A percentile compares a stretch with the other conserved stretches of the same genome.
These are phyloP conservation scores for Thelonectria discophora DNA, from an alignment of 2,329 filamentous ascomycete species.

Conservation along the genomic window DNA sequence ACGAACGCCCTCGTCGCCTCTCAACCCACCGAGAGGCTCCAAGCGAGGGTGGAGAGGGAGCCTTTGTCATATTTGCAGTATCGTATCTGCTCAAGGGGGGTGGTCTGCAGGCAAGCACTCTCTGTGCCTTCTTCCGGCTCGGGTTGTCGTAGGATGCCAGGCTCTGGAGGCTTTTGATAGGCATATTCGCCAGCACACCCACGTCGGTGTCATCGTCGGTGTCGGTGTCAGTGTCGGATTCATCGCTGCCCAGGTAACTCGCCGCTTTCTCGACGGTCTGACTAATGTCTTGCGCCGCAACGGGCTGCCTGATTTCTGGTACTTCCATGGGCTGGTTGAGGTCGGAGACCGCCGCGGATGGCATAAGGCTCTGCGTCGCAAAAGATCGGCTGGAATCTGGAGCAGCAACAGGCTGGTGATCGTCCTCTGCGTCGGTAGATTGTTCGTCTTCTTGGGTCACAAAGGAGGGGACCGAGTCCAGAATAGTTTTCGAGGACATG, in stretches of 20 bases:
- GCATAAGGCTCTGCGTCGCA: no score
- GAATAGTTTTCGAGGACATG: conserved; percentile 42
- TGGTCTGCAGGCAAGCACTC: conserved; percentile 50
- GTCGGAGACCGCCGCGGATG: no score
- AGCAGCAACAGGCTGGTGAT: not conserved
- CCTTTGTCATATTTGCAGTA: not conserved
- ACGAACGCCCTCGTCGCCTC: not conserved
- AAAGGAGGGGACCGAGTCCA: conserved; percentile 32
- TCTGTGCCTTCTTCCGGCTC: conserved; percentile 61
- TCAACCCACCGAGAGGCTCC: not conserved
- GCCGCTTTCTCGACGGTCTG: conserved; percentile 33
- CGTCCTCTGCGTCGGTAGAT: conserved; percentile 20
- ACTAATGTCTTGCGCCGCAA: conserved; percentile 19
- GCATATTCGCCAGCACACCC: conserved; percentile 50
- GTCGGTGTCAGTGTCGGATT: conserved; percentile 31
- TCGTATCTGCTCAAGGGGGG: conserved; percentile 7
- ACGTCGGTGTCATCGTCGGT: conserved; percentile 38
- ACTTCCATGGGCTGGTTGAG: not conserved
- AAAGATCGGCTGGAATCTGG: no score
- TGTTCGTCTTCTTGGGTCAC: conserved; percentile 32
- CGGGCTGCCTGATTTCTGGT: not conserved
- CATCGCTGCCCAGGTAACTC: conserved; percentile 44
- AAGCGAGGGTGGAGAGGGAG: not conserved
- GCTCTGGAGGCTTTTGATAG: conserved; percentile 60
- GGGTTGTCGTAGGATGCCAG: conserved; percentile 66